Percentiles rank a stretch among this genome's conserved stretches.
These are phyloP conservation scores for Boletus chippewaensis DNA, from an alignment of 1,284 basidiomycete genomes.

Conservation along the genomic window DNA sequence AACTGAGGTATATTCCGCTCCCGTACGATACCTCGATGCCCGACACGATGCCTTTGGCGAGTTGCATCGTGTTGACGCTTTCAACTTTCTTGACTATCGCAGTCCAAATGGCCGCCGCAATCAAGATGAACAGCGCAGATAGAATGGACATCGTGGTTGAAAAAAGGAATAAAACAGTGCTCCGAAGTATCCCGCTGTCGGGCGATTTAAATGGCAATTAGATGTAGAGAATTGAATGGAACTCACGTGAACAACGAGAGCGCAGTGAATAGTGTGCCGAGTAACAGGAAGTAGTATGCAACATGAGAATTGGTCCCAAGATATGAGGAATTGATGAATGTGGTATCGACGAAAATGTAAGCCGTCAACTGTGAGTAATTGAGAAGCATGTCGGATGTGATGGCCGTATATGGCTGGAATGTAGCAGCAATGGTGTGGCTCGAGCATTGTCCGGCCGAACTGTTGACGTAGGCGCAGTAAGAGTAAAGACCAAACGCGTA, in stretches of 20 bases:
- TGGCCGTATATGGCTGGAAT: slow-evolving; percentile 55
- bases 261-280: slow-evolving; percentile 62
- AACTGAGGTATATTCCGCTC: slow-evolving; percentile 54
- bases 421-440: slow-evolving; percentile 51
- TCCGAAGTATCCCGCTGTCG: slow-evolving; percentile 59
- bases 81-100: slow-evolving; percentile 60
- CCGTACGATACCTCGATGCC: slow-evolving; percentile 61
- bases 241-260: slow-evolving; percentile 56
- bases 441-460: slow-evolving; percentile 55
- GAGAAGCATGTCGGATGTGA: slow-evolving; percentile 57
- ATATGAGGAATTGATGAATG: slow-evolving; percentile 57
- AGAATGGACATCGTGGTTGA: slow-evolving; percentile 58
- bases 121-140: slow-evolving; percentile 56
- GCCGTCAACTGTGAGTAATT: slow-evolving; percentile 57
- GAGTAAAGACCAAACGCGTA: slow-evolving; percentile 76
- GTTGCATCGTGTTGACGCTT: slow-evolving; percentile 48
- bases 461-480: slow-evolving; percentile 63
- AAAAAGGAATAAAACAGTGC: slow-evolving; percentile 57
- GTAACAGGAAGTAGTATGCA: slow-evolving; percentile 68
- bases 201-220: slow-evolving; percentile 7
- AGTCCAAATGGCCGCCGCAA: slow-evolving; percentile 72
- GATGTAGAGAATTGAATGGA: slow-evolving; percentile 2
- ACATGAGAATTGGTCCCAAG: slow-evolving; percentile 57
- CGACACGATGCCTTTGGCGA: slow-evolving; percentile 41
- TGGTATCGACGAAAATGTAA: slow-evolving; percentile 45